Evolutionary conservation across 495 filamentous ascomycete species (phyloP).

Genomic region (Podospora anserina): DNA sequence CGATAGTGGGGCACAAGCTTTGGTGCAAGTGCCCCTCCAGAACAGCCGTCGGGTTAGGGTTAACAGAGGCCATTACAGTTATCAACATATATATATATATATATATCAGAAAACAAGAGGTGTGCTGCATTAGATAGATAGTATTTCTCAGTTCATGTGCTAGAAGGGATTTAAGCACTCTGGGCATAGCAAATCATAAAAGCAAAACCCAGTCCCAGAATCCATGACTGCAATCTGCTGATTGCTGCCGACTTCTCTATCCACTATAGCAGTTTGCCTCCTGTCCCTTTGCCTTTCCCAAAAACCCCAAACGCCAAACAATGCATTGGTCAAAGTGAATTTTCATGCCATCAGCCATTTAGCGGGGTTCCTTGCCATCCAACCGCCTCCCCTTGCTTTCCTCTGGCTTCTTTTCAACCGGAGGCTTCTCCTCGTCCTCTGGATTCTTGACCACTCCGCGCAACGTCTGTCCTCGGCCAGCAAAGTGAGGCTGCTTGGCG

Average conservation of each 20-base stretch:
- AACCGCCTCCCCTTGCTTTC: slow-evolving; percentile 32
- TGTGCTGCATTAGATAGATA: neutral
- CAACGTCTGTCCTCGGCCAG: slow-evolving; percentile 85
- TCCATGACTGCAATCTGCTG: neutral
- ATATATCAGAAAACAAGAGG: neutral
- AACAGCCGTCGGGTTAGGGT: neutral
- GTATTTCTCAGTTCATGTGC: neutral
- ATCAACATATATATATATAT: no score
- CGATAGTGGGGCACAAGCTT: neutral
- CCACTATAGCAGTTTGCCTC: neutral
- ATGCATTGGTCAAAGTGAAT: neutral
- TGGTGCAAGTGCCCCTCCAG: neutral
- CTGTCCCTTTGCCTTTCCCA: neutral
- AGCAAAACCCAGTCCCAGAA: no score
- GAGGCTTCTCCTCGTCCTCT: slow-evolving; percentile 38
- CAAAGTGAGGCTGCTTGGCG: slow-evolving; percentile 69
- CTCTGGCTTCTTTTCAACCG: slow-evolving; percentile 35
- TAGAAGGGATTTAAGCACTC: neutral
- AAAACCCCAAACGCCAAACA: slow-evolving; percentile 15
- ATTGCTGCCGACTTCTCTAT: neutral
- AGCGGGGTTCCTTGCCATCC: slow-evolving; percentile 17
- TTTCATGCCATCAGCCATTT: neutral
- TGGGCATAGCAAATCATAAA: no score
- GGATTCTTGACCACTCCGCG: slow-evolving; percentile 61
- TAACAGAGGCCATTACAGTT: neutral